Evolutionary conservation across 2,329 filamentous ascomycete species (phyloP), one percentile per base, ranked within the genome.

Genomic region (Lachnellula occidentalis): DNA sequence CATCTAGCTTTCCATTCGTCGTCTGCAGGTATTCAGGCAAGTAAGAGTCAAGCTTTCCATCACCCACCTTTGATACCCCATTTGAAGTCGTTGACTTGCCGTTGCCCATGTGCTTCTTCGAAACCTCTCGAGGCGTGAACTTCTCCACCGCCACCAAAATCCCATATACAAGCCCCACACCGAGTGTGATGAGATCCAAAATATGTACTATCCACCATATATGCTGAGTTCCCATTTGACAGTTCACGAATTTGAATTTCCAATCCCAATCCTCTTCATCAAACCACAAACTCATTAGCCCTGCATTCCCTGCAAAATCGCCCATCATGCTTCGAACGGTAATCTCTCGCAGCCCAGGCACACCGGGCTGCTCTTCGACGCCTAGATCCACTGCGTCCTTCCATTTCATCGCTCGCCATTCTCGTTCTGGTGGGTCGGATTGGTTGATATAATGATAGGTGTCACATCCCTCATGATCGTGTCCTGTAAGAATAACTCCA

Each of bases 281-380:
- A 67, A 92, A 97, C 92, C 92, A 99, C 1, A 88, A 79, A 58
- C 88, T 94, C 41, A 99, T 72, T 42, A 99, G 76, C 0, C 91
- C 94, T 0, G 91, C 90, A 68, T 96, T 94, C 19, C 94, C 94
- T n/a, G 84, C 86, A 71, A 88, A 99, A 54, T 89, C 88, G 53
- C 94, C 94, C 94, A 99, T 99, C 91, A 99, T 97, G 71, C 90
- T 96, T 56, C 92, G 85, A 2, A 99, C 88, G 0, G 94, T 99
- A 60, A 97, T 83, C 72, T 99, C 94, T 27, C 92, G 79, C 5
- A 96, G 76, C 0, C 87, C 87, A 0, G 87, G 82, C 2, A 80
- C 62, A 4, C 72, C 75, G 2, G 71, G 62, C 2, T 70, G 67
- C 7, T 70, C 72, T 1, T 75, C 66, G 21, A 85, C 58, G 56